Conservation (phyloP, 805 yeast genomes). For the Monosporozyma unispora region DNA sequence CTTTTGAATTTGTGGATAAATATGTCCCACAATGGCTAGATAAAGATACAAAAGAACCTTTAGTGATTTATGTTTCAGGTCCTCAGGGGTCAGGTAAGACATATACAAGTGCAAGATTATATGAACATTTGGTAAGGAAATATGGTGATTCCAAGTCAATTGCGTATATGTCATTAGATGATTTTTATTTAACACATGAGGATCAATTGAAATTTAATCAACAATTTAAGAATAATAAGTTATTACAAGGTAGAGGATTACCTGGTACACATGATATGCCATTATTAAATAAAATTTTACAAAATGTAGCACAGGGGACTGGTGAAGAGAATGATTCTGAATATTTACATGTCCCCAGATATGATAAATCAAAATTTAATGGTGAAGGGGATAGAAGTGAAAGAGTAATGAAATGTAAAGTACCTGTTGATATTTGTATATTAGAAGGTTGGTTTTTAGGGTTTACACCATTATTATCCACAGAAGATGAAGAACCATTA, state of each 20-base stretch:
- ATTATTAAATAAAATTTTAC: constrained; percentile 27
- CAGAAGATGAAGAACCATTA: constrained; percentile 14
- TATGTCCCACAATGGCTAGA: constrained; percentile 18
- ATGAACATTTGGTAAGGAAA: constrained; percentile 24
- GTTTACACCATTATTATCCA: constrained; percentile 37
- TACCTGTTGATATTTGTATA: constrained; percentile 53
- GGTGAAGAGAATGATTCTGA: constrained; percentile 17
- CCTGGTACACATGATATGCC: constrained; percentile 88
- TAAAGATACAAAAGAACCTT: constrained; percentile 26
- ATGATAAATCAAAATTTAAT: constrained; percentile 61
- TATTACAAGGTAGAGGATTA: constrained; percentile 73
- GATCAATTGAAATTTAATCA: constrained; percentile 46
- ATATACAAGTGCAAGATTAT: constrained; percentile 39
- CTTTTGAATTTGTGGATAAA: constrained; percentile 14
- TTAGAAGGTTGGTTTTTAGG: constrained; percentile 97
- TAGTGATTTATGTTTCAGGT: constrained; percentile 53
- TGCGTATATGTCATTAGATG: constrained; percentile 69
- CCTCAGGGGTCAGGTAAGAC: constrained; percentile 81
- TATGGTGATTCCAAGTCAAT: constrained; percentile 32
- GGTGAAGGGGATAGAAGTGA: constrained; percentile 76
- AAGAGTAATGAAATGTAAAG: constrained; percentile 17
- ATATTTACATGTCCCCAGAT: constrained; percentile 45
- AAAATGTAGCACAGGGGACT: constrained; percentile 20
- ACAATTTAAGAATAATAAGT: constrained; percentile 36
- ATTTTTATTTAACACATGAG: constrained; percentile 61